These are phyloP conservation scores for Pseudogymnoascus sp. DNA, from an alignment of 2,329 filamentous ascomycete genomes.

Conservation along the genomic window DNA sequence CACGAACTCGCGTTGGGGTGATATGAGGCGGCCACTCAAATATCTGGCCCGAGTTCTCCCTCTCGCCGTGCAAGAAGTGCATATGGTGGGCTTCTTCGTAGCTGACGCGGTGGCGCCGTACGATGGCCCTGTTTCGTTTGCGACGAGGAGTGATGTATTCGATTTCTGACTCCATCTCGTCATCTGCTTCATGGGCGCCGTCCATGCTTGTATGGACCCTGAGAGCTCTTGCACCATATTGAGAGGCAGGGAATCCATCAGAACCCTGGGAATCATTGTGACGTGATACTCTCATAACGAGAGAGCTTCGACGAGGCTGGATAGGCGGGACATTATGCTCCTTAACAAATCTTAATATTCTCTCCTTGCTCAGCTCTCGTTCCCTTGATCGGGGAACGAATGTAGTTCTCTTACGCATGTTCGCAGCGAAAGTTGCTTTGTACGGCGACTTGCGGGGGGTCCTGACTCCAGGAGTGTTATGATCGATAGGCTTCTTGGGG, in stretches of 20 bases:
- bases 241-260: background rate
- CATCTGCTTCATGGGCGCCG: background rate
- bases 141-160: background rate
- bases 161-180: background rate
- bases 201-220: background rate
- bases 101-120: background rate
- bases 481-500: background rate
- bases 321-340: constrained; percentile 17
- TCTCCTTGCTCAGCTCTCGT: background rate
- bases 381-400: background rate
- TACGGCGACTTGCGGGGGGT: background rate
- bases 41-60: background rate
- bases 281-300: background rate
- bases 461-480: background rate
- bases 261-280: background rate
- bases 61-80: background rate
- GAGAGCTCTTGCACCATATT: background rate
- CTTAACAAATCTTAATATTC: constrained; percentile 12
- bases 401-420: background rate
- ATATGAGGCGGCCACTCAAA: background rate
- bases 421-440: background rate
- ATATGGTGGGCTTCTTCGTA: background rate
- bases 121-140: background rate
- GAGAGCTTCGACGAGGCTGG: constrained; percentile 15
- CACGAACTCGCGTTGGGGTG: background rate